Percentiles rank a stretch among this genome's conserved stretches.
Evolutionary conservation across 1,284 basidiomycete genomes (phyloP).

Genomic region (Polyporus tsugae): DNA sequence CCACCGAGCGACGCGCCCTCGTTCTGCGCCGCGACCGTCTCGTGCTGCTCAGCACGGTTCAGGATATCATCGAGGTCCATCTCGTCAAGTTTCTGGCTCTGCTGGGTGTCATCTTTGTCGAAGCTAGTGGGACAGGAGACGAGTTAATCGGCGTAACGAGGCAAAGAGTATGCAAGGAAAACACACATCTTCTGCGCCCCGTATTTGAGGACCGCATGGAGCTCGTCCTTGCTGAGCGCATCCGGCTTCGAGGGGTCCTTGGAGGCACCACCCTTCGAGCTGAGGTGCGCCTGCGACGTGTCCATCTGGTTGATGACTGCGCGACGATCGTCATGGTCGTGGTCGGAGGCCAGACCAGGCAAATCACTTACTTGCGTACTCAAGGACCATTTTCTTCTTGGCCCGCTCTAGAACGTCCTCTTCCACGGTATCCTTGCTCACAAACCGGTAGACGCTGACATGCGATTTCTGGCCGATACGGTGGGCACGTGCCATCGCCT

Average conservation of each 20-base stretch:
- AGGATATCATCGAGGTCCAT: constrained; percentile 99
- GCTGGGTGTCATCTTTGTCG: constrained; percentile 93
- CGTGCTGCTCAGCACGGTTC: constrained; percentile 96
- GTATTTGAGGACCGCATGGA: constrained; percentile 98
- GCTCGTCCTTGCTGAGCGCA: constrained; percentile 96
- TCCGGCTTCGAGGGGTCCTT: constrained; percentile 80
- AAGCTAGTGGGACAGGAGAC: constrained; percentile 64
- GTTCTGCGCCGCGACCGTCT: constrained; percentile 85
- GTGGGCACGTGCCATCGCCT: constrained; percentile 99
- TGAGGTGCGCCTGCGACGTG: constrained; percentile 96
- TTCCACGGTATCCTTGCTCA: constrained; percentile 99
- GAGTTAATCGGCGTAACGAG: constrained; percentile 26
- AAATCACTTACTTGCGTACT: constrained; percentile 91
- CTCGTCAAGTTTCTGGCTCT: constrained; percentile 97
- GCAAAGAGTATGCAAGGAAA: constrained; percentile 15
- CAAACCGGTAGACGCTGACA: constrained; percentile 97
- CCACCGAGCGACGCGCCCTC: constrained; percentile 93
- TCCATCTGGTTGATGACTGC: constrained; percentile 99
- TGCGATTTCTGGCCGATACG: constrained; percentile 98
- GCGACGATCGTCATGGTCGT: constrained; percentile 27
- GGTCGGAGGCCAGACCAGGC: constrained; percentile 23
- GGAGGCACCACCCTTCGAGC: constrained; percentile 69
- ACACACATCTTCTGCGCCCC: constrained; percentile 95
- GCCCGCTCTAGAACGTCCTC: constrained; percentile 98
- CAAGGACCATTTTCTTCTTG: constrained; percentile 99